phyloP scores from a whole-genome alignment of 495 filamentous ascomycete species.

The Aspergillus affinis region DNA sequence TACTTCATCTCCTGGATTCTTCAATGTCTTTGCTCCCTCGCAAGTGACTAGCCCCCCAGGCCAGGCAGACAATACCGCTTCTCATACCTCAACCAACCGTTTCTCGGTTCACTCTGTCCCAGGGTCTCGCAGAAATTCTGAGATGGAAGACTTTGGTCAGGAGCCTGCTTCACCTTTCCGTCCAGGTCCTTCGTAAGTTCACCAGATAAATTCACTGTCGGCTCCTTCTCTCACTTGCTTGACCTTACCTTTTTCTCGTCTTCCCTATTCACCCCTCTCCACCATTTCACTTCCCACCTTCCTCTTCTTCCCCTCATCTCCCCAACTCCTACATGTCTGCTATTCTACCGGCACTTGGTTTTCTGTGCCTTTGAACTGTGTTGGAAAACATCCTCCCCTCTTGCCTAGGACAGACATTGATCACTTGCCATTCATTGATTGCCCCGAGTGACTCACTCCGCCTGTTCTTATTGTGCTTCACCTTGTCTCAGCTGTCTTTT shows the following conservation, averaged over 20 bases:
- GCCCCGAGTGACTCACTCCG: neutral
- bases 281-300: conserved; percentile 14
- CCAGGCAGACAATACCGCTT: conserved; percentile 46
- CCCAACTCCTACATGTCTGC: conserved; percentile 1
- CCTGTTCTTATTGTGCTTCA: neutral
- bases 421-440: neutral
- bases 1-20: conserved; percentile 73
- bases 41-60: conserved; percentile 60
- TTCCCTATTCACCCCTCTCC: conserved; percentile 11
- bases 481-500: conserved; percentile 5
- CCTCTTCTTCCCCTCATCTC: neutral
- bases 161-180: conserved; percentile 37
- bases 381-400: no score
- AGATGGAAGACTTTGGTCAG: conserved; percentile 44
- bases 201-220: conserved; percentile 3
- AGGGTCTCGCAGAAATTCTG: conserved; percentile 68
- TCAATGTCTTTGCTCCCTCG: conserved; percentile 71
- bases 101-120: conserved; percentile 78
- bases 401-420: neutral
- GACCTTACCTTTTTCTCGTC: conserved; percentile 15
- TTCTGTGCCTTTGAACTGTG: conserved; percentile 13
- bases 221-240: neutral
- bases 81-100: conserved; percentile 42
- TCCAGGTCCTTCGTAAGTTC: conserved; percentile 42
- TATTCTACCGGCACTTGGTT: neutral